Evolutionary conservation across 345 rosid genomes (phyloP), one percentile per base, ranked within the genome.

Genomic region (Conringia planisiliqua): DNA sequence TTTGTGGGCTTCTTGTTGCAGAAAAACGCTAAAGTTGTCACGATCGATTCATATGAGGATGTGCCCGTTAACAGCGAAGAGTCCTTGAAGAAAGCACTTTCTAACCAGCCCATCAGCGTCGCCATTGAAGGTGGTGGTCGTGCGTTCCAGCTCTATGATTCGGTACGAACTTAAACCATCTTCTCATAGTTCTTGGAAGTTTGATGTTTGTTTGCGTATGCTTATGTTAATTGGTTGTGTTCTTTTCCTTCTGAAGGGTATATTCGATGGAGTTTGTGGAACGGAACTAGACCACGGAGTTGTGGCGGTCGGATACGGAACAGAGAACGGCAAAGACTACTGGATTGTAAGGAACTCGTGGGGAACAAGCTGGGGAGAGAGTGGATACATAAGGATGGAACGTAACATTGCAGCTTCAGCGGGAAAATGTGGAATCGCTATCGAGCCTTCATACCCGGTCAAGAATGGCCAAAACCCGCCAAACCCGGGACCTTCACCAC

Each of bases 401-500:
- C 80, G 97, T 42, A 90, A 89, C 38, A 44, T 84, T 17, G 75
- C 14, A 0, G 43, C 62, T 42, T 40, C 71, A 30, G 38, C 90
- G 0, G 97, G 97, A 2, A 89, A 86, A 78, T 95, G 99, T 83
- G 99, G 99, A 29, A 95, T 95, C 51, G 97, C 96, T 2, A 56
- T 95, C 60, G 97, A 90, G 63, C 78, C 97, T 27, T 95, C 99
- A 38, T 95, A 92, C 75, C 97, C 99, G 1, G 70, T 88, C 57
- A 95, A 95, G 83, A 86, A 57, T 1, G 86, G 97, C 39, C 72
- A 72, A 66, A 94, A 94, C 72, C 99, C 97, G 2, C 99, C 99
- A 5, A 87, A 95, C 60, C 99, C 99, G 0, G 99, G 97, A 14
- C 99, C 99, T 18, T 90, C 97, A 55, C 99, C 99, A 20, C 99